Evolutionary conservation across 2,329 filamentous ascomycete species (phyloP).

Genomic region (Stromatinia cepivora): DNA sequence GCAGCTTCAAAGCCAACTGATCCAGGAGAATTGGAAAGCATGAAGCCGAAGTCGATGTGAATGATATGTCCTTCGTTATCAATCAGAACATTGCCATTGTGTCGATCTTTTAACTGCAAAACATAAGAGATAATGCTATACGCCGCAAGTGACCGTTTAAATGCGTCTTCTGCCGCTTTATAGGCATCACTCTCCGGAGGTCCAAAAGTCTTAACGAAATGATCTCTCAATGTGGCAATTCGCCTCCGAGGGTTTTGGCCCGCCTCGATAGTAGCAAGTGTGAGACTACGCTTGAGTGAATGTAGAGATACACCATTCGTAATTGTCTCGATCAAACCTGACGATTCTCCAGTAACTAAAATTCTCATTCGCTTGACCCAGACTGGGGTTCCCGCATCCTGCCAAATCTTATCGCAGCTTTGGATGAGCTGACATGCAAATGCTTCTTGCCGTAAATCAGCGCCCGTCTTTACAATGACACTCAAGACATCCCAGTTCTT

Average conservation of each 20-base stretch:
- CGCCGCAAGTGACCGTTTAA: conserved; percentile 77
- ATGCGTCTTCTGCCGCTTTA: conserved; percentile 71
- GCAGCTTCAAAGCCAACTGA: conserved; percentile 84
- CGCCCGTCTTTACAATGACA: conserved; percentile 85
- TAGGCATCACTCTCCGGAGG: conserved; percentile 68
- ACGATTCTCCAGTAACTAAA: conserved; percentile 80
- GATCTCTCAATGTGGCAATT: conserved; percentile 78
- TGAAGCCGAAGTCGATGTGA: conserved; percentile 88
- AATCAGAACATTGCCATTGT: conserved; percentile 84
- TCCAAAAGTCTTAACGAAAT: conserved; percentile 79
- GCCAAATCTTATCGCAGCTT: conserved; percentile 80
- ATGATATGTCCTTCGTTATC: conserved; percentile 85
- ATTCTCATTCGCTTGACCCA: conserved; percentile 90
- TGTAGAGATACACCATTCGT: conserved; percentile 87
- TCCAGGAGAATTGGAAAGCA: conserved; percentile 83
- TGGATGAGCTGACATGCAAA: conserved; percentile 84
- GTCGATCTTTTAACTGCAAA: conserved; percentile 80
- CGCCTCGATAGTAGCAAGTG: conserved; percentile 70
- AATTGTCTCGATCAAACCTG: conserved; percentile 82
- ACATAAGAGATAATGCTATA: conserved; percentile 86
- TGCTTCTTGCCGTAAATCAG: conserved; percentile 79
- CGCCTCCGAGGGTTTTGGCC: conserved; percentile 72
- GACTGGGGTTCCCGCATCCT: conserved; percentile 71
- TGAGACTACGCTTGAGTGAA: conserved; percentile 79
- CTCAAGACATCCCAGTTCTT: conserved; percentile 87